Evolutionary conservation across 2,329 filamentous ascomycete species (phyloP), one percentile per base, ranked within the genome.

Genomic region (Fusarium pseudoanthophilum): DNA sequence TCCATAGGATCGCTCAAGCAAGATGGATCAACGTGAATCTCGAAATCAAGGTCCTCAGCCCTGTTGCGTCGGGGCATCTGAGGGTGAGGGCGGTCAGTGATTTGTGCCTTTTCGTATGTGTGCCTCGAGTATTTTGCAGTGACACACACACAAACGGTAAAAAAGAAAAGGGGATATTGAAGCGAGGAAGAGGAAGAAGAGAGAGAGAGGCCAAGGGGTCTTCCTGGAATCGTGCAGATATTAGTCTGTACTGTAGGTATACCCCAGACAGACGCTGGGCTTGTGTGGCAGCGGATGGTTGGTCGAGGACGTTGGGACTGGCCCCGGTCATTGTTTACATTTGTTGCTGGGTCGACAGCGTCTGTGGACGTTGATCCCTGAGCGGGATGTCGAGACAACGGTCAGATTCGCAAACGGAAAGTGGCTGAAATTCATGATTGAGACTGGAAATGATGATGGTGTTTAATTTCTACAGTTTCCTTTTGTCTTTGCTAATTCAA

Each of bases 11-110:
- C 80, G 76, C 79, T 83, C 61, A 84, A 52, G 74, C 84, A 86
- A 60, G 84, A 86, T 48, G 79, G 78, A 76, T 88, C 86, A 75
- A 86, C 80, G 81, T 85, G 84, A 72, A 85, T 87, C 14, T 85
- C 79, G 69, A 88, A 87, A 72, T 87, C 82, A 73, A 81, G 74
- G 67, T 85, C 82, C 62, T 78, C 73, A 55, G 69, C 74, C 69
- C 72, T 77, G 24, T 74, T 77, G 45, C 76, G 76, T 71, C 79
- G 77, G 76, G 78, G 74, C 77, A 80, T 79, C 62, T 71, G 72
- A 72, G 57, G 64, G 51, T 28, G 63, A 48, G 58, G 61, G 37
- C 60, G 55, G 58, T 60, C 69, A 57, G 56, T 65, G 46, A 13
- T 9, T 40, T 46, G 15, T 55, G n/a, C n/a, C 51, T 62, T 59